These are phyloP conservation scores for Nitzschia sp. DNA, from an alignment of 108 stramenopile genomes.

Conservation along the genomic window DNA sequence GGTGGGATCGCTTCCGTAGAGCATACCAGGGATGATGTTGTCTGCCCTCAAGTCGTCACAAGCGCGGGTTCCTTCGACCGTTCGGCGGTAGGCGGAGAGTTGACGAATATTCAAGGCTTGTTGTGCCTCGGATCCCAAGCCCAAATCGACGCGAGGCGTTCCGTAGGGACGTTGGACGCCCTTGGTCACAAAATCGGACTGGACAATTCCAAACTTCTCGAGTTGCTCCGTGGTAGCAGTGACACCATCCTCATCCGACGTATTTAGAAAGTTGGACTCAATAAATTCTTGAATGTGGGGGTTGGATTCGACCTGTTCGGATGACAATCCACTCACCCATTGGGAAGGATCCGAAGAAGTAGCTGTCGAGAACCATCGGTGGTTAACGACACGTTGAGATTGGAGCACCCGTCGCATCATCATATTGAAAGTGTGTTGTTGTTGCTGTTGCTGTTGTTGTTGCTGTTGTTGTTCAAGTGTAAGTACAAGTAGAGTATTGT, in stretches of 20 bases:
- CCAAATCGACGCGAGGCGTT: slow-evolving; percentile 24
- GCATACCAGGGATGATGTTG: slow-evolving; percentile 69
- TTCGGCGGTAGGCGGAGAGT: slow-evolving; percentile 22
- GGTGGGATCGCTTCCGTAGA: slow-evolving; percentile 79
- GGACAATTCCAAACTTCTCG: slow-evolving; percentile 22
- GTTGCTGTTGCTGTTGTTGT: no score
- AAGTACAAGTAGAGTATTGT: no score
- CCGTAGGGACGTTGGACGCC: slow-evolving; percentile 20
- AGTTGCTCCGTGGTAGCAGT: slow-evolving; percentile 21
- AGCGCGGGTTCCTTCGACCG: slow-evolving; percentile 24
- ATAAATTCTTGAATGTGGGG: slow-evolving; percentile 29
- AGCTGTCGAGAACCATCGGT: no score
- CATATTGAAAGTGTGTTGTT: no score
- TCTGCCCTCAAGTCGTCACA: slow-evolving; percentile 41
- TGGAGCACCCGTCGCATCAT: no score
- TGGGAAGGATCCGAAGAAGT: slow-evolving; percentile 24
- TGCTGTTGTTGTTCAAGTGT: no score
- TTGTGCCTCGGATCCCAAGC: slow-evolving; percentile 29
- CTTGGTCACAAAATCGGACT: background rate
- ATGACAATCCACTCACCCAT: slow-evolving; percentile 36
- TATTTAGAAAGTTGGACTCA: slow-evolving; percentile 28
- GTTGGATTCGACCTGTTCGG: slow-evolving; percentile 29
- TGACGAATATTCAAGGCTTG: slow-evolving; percentile 38
- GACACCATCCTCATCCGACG: slow-evolving; percentile 15
- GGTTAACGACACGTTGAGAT: no score